phyloP scores from a whole-genome alignment of 1,284 basidiomycete genomes.

The Trichosporon sp. region DNA sequence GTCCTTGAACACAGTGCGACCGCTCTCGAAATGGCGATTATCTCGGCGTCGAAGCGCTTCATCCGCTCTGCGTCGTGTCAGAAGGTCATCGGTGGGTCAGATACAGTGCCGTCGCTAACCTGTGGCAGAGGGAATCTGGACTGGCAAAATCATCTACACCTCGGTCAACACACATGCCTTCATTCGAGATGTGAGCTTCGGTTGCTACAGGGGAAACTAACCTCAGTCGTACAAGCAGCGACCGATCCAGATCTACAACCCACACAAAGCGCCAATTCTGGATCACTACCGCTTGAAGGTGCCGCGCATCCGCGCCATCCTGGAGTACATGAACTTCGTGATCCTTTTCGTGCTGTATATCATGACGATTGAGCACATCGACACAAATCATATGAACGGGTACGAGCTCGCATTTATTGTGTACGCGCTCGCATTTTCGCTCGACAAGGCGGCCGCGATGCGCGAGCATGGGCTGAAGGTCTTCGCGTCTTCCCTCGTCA shows the following conservation, averaged over 20 bases:
- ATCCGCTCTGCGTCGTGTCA: slow-evolving; percentile 81
- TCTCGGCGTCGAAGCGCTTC: slow-evolving; percentile 74
- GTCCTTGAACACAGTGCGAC: slow-evolving; percentile 75
- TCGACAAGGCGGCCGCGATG: slow-evolving; percentile 89
- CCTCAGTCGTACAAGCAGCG: slow-evolving; percentile 82
- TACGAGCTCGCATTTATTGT: slow-evolving; percentile 71
- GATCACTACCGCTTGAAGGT: slow-evolving; percentile 96
- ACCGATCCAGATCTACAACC: slow-evolving; percentile 89
- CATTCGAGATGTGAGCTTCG: slow-evolving; percentile 65
- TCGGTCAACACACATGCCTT: slow-evolving; percentile 78
- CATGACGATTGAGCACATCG: slow-evolving; percentile 68
- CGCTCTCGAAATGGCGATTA: slow-evolving; percentile 84
- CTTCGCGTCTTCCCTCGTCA: slow-evolving; percentile 48
- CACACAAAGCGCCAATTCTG: slow-evolving; percentile 80
- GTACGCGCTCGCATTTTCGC: slow-evolving; percentile 74
- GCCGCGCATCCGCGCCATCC: slow-evolving; percentile 76
- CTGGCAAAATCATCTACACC: slow-evolving; percentile 80
- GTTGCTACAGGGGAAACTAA: neutral
- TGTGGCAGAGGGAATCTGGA: slow-evolving; percentile 50
- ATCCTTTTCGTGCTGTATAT: slow-evolving; percentile 77
- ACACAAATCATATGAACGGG: slow-evolving; percentile 58
- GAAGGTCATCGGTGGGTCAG: slow-evolving; percentile 62
- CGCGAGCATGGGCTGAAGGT: slow-evolving; percentile 82
- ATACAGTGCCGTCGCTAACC: neutral
- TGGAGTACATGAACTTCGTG: slow-evolving; percentile 80